phyloP scores from a whole-genome alignment of 768 basidiomycete genomes.

The Phlegmacium glaucopus region DNA sequence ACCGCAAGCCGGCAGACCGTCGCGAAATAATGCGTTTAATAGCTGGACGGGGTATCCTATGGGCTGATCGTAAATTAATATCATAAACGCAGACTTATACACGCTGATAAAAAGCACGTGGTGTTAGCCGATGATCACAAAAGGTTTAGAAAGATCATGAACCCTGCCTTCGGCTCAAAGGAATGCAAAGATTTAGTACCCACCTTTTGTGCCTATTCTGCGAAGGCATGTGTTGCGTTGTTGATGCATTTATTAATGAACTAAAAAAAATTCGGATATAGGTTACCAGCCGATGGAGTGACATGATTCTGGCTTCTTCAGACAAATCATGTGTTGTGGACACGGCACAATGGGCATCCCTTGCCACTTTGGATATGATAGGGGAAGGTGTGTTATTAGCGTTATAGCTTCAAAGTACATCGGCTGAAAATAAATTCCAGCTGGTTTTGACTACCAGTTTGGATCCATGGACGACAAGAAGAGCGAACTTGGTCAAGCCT shows the following conservation, averaged over 20 bases:
- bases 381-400: slow-evolving; percentile 47
- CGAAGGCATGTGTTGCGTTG: slow-evolving; percentile 20
- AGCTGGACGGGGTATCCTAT: slow-evolving; percentile 34
- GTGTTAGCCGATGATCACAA: slow-evolving; percentile 36
- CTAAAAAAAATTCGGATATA: slow-evolving; percentile 11
- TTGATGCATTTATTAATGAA: neutral
- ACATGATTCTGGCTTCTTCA: slow-evolving; percentile 25
- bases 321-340: slow-evolving; percentile 28
- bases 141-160: slow-evolving; percentile 42
- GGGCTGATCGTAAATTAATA: slow-evolving; percentile 35
- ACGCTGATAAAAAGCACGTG: neutral
- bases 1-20: slow-evolving; percentile 36
- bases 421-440: no score
- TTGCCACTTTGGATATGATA: slow-evolving; percentile 47
- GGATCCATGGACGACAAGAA: slow-evolving; percentile 34
- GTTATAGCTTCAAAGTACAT: no score
- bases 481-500: slow-evolving; percentile 34
- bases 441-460: slow-evolving; percentile 50
- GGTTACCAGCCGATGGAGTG: slow-evolving; percentile 39
- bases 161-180: slow-evolving; percentile 45
- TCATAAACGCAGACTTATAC: neutral
- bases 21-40: slow-evolving; percentile 32
- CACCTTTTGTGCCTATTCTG: slow-evolving; percentile 23
- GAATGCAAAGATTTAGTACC: slow-evolving; percentile 36
- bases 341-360: slow-evolving; percentile 36